These are phyloP conservation scores for Phellopilus nigrolimitatus DNA, from an alignment of 1,284 basidiomycete species.

Conservation along the genomic window DNA sequence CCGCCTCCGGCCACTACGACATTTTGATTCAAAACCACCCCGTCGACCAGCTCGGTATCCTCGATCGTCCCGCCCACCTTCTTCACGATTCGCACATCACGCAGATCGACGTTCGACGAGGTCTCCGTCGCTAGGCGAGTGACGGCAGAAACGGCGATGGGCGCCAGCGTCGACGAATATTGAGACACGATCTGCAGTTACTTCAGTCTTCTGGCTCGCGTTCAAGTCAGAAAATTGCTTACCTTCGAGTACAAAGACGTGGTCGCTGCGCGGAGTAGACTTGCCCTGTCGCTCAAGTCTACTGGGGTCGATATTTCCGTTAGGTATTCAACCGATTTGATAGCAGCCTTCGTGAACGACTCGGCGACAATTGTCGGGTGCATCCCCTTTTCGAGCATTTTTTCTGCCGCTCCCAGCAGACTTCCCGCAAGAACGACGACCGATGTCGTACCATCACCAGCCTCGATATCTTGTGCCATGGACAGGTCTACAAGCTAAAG, in stretches of 20 bases:
- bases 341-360: constrained; percentile 89
- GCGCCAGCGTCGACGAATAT: constrained; percentile 95
- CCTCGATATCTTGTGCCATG: constrained; percentile 97
- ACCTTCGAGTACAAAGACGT: constrained; percentile 98
- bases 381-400: constrained; percentile 95
- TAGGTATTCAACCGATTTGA: constrained; percentile 92
- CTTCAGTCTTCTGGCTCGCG: background rate
- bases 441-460: constrained; percentile 98
- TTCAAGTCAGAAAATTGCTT: constrained; percentile 20
- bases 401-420: constrained; percentile 92
- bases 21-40: constrained; percentile 94
- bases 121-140: constrained; percentile 82
- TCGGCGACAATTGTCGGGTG: constrained; percentile 98
- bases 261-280: constrained; percentile 86
- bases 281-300: constrained; percentile 85
- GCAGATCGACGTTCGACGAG: constrained; percentile 91
- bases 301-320: constrained; percentile 92
- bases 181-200: constrained; percentile 88
- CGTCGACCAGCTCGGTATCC: constrained; percentile 96
- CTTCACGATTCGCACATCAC: constrained; percentile 96
- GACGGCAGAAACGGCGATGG: constrained; percentile 97
- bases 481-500: constrained; percentile 91
- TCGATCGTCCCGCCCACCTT: constrained; percentile 99
- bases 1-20: constrained; percentile 89
- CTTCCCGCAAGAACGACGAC: constrained; percentile 97